Evolutionary conservation across 805 yeast genomes (phyloP), one percentile per base, ranked within the genome.

Genomic region (Zygosaccharomyces pseudorouxii): DNA sequence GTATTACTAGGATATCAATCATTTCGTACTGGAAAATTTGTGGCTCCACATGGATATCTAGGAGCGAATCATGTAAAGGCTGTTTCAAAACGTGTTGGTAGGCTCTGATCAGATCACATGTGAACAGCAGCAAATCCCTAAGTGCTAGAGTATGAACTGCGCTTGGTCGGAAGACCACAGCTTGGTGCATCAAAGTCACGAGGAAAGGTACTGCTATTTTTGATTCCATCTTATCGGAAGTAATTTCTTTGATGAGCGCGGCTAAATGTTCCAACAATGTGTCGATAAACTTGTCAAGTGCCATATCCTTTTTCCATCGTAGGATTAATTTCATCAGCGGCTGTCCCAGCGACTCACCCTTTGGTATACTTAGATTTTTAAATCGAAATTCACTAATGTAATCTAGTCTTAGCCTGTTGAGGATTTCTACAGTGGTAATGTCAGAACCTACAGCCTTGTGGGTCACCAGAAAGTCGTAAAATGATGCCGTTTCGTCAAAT

Each of bases 141-240:
- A 71, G 67, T 20, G 74, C 68, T 11, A 60, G 57, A 31, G 57
- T 64, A 18, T 68, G 70, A 1, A 82, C 71, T 0, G 92, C 89
- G 48, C 78, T 76, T 1, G 86, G 82, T 58, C 86, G 71, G 63
- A 81, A 86, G 18, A 65, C 72, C 5, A 84, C 62, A 1, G 80
- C 58, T 45, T 78, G 77, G 55, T 80, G 80, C 33, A 84, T 67
- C 35, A 86, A 55, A 0, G 85, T 72, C 2, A 84, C 58, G 11
- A 86, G 53, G 58, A 81, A 84, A 1, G 93, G 93, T 3, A 82
- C 69, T 0, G 67, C 62, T 25, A 62, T 47, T 16, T 57, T 54
- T 19, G 63, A 57, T 37, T 62, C 68, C n/a, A 46, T 30, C 31
- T 51, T 39, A 33, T 58, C 38, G 11, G 58, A 50, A 14, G 61